Conservation (phyloP, 805 yeast species). For the Yueomyces sp. region DNA sequence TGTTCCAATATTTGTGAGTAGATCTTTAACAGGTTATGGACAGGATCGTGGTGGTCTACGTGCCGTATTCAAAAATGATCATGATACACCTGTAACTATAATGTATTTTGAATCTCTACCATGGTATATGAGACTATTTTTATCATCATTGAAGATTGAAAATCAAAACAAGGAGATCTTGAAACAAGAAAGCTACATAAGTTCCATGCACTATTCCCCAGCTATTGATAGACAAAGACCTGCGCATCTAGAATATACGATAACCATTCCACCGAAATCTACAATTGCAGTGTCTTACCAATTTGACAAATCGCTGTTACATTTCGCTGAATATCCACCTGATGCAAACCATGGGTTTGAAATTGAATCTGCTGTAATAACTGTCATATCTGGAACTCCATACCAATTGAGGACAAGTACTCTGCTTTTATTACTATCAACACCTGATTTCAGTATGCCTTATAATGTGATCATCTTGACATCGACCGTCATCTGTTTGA, state of each 20-base stretch:
- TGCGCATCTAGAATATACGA: slow-evolving; percentile 59
- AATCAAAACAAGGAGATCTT: not conserved
- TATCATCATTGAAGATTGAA: slow-evolving; percentile 47
- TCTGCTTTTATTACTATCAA: slow-evolving; percentile 74
- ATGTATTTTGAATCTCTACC: slow-evolving; percentile 74
- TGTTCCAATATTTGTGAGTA: slow-evolving; percentile 62
- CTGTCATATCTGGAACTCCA: slow-evolving; percentile 31
- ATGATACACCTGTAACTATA: slow-evolving; percentile 33
- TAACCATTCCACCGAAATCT: slow-evolving; percentile 51
- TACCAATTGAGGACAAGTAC: slow-evolving; percentile 72
- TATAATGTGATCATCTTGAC: slow-evolving; percentile 91
- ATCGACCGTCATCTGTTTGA: slow-evolving; percentile 83
- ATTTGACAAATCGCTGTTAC: slow-evolving; percentile 77
- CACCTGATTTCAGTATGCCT: slow-evolving; percentile 98
- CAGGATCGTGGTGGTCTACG: slow-evolving; percentile 87
- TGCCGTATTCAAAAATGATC: slow-evolving; percentile 60
- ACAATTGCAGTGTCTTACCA: slow-evolving; percentile 53
- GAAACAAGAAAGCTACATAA: slow-evolving; percentile 27
- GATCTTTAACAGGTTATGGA: slow-evolving; percentile 85
- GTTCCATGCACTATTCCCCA: slow-evolving; percentile 51
- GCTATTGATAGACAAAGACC: slow-evolving; percentile 74
- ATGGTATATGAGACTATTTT: slow-evolving; percentile 79
- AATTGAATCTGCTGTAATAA: slow-evolving; percentile 77
- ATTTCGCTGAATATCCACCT: slow-evolving; percentile 93
- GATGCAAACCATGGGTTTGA: slow-evolving; percentile 98